Evolutionary conservation across 306 rosid genomes (phyloP).

Genomic region (Vigna hirtella): DNA sequence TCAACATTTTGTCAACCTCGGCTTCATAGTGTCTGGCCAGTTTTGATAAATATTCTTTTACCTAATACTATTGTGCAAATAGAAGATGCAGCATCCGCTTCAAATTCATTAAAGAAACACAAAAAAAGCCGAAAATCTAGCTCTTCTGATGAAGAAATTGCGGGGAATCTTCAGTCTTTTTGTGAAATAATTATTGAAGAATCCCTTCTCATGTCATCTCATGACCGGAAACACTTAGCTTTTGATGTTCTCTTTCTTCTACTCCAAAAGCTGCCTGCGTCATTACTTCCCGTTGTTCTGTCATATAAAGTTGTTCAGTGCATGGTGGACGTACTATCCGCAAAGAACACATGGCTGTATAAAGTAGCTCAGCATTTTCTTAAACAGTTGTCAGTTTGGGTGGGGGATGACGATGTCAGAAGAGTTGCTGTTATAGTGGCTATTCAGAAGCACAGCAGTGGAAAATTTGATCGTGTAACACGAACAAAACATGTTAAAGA

Average conservation of each 20-base stretch:
- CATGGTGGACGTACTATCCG: constrained; percentile 80
- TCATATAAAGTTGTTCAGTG: constrained; percentile 91
- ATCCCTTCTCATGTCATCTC: constrained; percentile 91
- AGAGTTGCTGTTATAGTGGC: constrained; percentile 89
- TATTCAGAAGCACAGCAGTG: constrained; percentile 92
- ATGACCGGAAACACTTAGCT: constrained; percentile 94
- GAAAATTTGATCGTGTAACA: constrained; percentile 74
- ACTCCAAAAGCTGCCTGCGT: constrained; percentile 81
- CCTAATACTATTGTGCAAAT: constrained; percentile 71
- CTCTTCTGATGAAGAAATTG: constrained; percentile 86
- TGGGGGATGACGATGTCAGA: constrained; percentile 75
- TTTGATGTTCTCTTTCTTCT: constrained; percentile 81
- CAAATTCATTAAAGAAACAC: constrained; percentile 82
- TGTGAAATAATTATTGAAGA: constrained; percentile 84
- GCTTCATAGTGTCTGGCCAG: constrained; percentile 90
- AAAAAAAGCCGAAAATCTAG: constrained; percentile 79
- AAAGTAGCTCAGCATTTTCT: constrained; percentile 84
- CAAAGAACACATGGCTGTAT: constrained; percentile 83
- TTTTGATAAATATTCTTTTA: constrained; percentile 69
- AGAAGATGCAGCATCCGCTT: constrained; percentile 69
- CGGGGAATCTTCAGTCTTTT: constrained; percentile 65
- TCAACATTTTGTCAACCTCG: constrained; percentile 97
- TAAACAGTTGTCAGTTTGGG: constrained; percentile 75
- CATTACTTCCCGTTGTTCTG: constrained; percentile 67
- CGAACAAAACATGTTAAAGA: constrained; percentile 78